Percentiles rank a stretch among this genome's conserved stretches.
phyloP scores from a whole-genome alignment of 192 early-diverging fungal species.

The Backusella morwellensis region DNA sequence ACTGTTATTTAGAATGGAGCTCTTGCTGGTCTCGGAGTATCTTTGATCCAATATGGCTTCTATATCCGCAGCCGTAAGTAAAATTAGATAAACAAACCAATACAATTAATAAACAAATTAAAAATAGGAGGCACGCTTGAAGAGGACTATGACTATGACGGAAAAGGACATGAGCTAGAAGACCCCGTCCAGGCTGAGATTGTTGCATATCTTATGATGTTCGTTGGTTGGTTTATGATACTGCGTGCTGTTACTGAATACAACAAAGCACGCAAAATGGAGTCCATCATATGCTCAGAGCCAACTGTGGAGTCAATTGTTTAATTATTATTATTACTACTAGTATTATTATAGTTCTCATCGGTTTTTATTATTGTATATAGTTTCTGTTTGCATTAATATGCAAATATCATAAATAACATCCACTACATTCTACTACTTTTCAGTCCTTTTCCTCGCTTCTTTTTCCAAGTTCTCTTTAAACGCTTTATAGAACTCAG shows the following conservation, averaged over 20 bases:
- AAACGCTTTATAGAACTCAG: slow-evolving; percentile 36
- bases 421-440: slow-evolving; percentile 12
- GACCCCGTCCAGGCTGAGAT: slow-evolving; percentile 7
- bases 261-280: slow-evolving; percentile 61
- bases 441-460: slow-evolving; percentile 15
- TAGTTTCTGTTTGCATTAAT: neutral
- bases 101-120: neutral
- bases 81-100: neutral
- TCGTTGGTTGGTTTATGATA: slow-evolving; percentile 70
- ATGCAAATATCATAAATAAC: neutral
- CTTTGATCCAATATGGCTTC: slow-evolving; percentile 72
- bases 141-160: slow-evolving; percentile 28
- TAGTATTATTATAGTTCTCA: neutral
- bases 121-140: slow-evolving; percentile 31
- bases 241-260: slow-evolving; percentile 67
- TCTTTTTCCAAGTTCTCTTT: slow-evolving; percentile 45
- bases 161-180: slow-evolving; percentile 11
- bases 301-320: neutral
- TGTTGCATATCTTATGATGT: slow-evolving; percentile 68
- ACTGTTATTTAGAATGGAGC: slow-evolving; percentile 53
- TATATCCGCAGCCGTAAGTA: slow-evolving; percentile 50
- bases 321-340: neutral
- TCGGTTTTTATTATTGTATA: neutral
- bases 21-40: slow-evolving; percentile 72
- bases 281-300: slow-evolving; percentile 50